Percentiles rank a stretch among this genome's conserved stretches.
Conservation (phyloP, 345 rosid genomes). For the Carallia pectinifolia region DNA sequence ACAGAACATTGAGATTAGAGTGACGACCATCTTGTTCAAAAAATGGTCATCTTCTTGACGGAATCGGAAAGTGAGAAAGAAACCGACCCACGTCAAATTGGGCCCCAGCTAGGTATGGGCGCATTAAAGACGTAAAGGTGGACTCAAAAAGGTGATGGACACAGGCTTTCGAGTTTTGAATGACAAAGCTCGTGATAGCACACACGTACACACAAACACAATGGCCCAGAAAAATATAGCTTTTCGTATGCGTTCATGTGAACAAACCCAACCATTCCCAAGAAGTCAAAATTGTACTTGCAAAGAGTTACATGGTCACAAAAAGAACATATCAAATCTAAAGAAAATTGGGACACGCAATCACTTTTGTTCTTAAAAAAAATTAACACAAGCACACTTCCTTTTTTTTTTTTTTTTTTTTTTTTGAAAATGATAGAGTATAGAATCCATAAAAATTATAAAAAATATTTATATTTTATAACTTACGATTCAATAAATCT, state of each 20-base stretch:
- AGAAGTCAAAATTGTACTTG: slow-evolving; percentile 19
- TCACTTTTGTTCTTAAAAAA: no score
- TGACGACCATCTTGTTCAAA: no score
- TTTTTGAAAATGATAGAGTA: no score
- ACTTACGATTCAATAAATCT: no score
- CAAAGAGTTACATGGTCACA: not conserved
- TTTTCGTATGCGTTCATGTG: slow-evolving; percentile 42
- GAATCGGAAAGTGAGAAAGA: not conserved
- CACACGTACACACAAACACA: slow-evolving; percentile 4
- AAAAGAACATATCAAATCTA: no score
- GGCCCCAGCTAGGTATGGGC: slow-evolving; percentile 23
- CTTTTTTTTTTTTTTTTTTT: no score
- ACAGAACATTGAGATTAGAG: no score
- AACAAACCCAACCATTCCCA: slow-evolving; percentile 31
- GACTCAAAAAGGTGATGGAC: slow-evolving; percentile 11
- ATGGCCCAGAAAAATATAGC: not conserved
- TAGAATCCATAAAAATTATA: no score
- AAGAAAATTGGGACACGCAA: no score
- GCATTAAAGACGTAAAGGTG: slow-evolving; percentile 38
- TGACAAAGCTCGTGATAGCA: slow-evolving; percentile 37
- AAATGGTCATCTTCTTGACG: no score
- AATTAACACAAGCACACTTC: no score
- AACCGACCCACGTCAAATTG: slow-evolving; percentile 1
- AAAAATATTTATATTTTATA: no score
- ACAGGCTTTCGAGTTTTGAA: not conserved